Base-by-base conservation (phyloP, 148 eudicot species). In the Agrostemma githago region DNA sequence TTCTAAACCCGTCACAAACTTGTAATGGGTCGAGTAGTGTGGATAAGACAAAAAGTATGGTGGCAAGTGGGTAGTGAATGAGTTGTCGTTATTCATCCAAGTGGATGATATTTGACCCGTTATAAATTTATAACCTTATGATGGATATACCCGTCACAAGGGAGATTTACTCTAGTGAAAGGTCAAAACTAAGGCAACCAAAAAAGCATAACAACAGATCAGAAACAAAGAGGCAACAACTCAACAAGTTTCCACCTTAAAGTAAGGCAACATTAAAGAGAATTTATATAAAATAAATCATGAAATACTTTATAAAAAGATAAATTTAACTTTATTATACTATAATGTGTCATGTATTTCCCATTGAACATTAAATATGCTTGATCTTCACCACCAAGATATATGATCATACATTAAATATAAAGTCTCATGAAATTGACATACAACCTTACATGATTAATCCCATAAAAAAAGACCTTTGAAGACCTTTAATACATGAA, bases 381-480 rank as follows among this genome's bases (percentile, higher is more conserved):
- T 69, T 54, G 26, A 41, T 56, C 71, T 48, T 20, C 5, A 70
- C 59, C 40, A 64, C 53, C 41, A 74, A 41, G 61, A 70, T 68
- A 70, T 68, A 62, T 38, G 51, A 63, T 8, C 58, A 4, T 20
- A 58, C 34, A 56, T 39, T 3, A 73, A 5, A n/a, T 46, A 5
- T 1, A 38, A 46, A n/a, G 42, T 9, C 6, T 38, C 12, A 4
- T 62, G 40, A 38, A 53, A 11, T 46, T 67, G 68, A 46, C 62
- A 68, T 44, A n/a, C 34, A 66, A 64, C 60, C 39, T 51, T 51
- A 51, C 56, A 51, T 51, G 14, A 51, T 51, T n/a, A 72, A 67
- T 59, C 43, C 53, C 43, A 19, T 48, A 48, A 66, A 5, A 19
- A 40, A 62, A 15, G 3, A 58, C 5, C 37, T 62, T 26, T 62